phyloP scores from a whole-genome alignment of 2,329 filamentous ascomycete genomes.

The Exophiala aquamarina region DNA sequence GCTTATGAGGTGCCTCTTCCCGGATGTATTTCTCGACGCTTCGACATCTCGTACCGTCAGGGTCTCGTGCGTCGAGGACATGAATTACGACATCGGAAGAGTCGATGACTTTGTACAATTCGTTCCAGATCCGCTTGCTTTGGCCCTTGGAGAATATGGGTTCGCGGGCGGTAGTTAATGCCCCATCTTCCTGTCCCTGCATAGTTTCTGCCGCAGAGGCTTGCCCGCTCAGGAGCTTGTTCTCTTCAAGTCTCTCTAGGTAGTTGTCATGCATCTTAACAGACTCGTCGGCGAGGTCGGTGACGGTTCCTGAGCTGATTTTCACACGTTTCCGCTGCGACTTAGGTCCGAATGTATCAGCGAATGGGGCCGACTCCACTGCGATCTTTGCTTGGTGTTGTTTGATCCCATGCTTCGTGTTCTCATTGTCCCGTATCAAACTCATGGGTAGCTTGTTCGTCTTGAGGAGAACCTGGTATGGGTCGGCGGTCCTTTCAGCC shows the following conservation, averaged over 20 bases:
- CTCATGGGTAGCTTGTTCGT: constrained; percentile 97
- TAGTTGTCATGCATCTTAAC: constrained; percentile 80
- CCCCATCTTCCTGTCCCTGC: constrained; percentile 44
- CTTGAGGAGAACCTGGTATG: constrained; percentile 92
- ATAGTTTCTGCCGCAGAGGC: constrained; percentile 50
- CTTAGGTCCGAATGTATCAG: constrained; percentile 89
- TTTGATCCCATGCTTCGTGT: constrained; percentile 75
- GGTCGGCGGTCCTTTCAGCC: constrained; percentile 83
- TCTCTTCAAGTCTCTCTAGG: constrained; percentile 75
- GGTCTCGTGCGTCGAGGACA: constrained; percentile 88
- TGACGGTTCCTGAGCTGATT: constrained; percentile 76
- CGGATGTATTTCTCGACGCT: constrained; percentile 91
- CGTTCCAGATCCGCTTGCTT: constrained; percentile 95
- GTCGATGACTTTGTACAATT: constrained; percentile 92
- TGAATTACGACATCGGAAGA: constrained; percentile 93
- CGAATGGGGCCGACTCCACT: constrained; percentile 81
- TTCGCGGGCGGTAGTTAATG: constrained; percentile 67
- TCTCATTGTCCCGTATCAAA: constrained; percentile 76
- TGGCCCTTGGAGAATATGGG: constrained; percentile 94
- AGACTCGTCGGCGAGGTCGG: constrained; percentile 77
- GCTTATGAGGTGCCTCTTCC: constrained; percentile 94
- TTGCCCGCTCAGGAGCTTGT: constrained; percentile 70
- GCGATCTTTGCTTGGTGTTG: constrained; percentile 93
- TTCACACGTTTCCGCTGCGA: constrained; percentile 90
- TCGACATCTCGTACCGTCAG: constrained; percentile 82